A percentile compares a stretch with the other conserved stretches of the same genome.
These are phyloP conservation scores for Scenedesmus sp. DNA, from an alignment of 163 green algal species.

Conservation along the genomic window DNA sequence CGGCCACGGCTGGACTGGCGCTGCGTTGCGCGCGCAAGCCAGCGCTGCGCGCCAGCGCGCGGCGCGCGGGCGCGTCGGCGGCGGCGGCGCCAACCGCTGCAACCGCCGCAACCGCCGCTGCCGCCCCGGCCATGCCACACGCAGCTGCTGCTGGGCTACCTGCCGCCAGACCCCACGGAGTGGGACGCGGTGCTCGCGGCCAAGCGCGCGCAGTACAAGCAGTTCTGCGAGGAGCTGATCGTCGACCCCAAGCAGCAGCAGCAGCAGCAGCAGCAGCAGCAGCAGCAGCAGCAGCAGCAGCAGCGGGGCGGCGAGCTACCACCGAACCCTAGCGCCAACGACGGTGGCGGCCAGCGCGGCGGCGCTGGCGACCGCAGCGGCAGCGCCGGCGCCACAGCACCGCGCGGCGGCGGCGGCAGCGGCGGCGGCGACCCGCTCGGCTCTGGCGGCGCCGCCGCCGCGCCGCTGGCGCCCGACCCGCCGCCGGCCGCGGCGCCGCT, in stretches of 20 bases:
- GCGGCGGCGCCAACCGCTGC: too few species aligned
- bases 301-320: neutral
- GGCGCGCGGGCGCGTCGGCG: too few species aligned
- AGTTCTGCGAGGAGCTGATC: constrained; percentile 70
- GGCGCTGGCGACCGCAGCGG: neutral
- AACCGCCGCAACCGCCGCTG: too few species aligned
- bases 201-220: constrained; percentile 59
- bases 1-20: too few species aligned
- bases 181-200: constrained; percentile 52
- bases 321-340: too few species aligned
- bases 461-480: too few species aligned
- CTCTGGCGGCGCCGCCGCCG: too few species aligned
- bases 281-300: constrained; percentile 37
- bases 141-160: constrained; percentile 66
- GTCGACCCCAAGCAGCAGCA: constrained; percentile 56
- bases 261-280: constrained; percentile 5
- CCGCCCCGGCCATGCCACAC: too few species aligned
- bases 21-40: too few species aligned
- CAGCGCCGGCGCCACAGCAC: constrained; percentile 5
- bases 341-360: neutral
- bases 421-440: too few species aligned
- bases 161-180: constrained; percentile 56
- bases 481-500: neutral
- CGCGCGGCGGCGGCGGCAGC: neutral
- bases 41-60: too few species aligned